phyloP scores from a whole-genome alignment of 768 basidiomycete species.

The Phylloporus rhodoxanthus region DNA sequence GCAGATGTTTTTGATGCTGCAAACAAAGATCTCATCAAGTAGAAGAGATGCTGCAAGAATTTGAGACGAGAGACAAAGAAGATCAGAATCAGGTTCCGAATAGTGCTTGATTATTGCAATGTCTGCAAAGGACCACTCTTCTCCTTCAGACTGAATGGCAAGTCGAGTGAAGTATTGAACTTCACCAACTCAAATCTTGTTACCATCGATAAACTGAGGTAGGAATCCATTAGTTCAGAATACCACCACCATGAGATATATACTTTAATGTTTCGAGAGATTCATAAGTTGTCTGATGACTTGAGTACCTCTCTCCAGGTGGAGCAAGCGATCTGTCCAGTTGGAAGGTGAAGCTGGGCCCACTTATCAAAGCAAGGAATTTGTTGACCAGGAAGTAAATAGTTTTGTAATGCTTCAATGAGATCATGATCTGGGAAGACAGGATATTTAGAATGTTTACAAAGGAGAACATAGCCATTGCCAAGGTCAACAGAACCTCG shows the following conservation, averaged over 20 bases:
- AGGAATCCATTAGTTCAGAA: neutral
- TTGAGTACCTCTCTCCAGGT: constrained; percentile 3
- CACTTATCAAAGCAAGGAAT: neutral
- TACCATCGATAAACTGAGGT: neutral
- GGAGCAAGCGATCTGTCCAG: constrained; percentile 19
- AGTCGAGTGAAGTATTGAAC: constrained; percentile 15
- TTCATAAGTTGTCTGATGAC: neutral
- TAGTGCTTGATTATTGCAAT: constrained; percentile 19
- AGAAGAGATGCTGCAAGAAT: constrained; percentile 16
- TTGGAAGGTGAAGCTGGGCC: constrained; percentile 18
- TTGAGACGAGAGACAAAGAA: constrained; percentile 17
- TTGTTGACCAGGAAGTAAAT: neutral
- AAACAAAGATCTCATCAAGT: constrained; percentile 11
- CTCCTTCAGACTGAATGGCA: neutral
- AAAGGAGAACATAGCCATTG: neutral
- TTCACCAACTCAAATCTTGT: constrained; percentile 12
- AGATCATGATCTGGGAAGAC: neutral
- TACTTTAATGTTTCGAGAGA: constrained; percentile 9
- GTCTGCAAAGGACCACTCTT: neutral
- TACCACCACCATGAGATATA: neutral
- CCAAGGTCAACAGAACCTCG: neutral
- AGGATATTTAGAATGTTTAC: neutral
- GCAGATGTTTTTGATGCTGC: constrained; percentile 12
- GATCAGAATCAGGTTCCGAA: constrained; percentile 11
- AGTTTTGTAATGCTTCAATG: neutral